phyloP scores from a whole-genome alignment of 352 stramenopile species.

The Elongisporangium prolatum region DNA sequence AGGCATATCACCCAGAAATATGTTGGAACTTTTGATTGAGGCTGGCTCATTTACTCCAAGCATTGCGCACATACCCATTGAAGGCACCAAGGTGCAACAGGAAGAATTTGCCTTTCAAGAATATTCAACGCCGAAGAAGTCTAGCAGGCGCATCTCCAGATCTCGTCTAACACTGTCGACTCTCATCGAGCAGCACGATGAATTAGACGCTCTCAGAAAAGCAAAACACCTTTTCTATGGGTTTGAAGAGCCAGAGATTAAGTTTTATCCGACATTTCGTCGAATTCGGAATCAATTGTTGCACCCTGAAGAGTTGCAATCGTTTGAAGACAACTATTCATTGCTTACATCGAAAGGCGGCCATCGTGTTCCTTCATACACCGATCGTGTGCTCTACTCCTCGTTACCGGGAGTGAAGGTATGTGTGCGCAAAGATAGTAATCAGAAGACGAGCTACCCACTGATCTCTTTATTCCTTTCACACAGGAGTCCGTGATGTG shows the following conservation, averaged over 20 bases:
- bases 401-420: slow-evolving; percentile 48
- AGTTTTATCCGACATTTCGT: slow-evolving; percentile 77
- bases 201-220: slow-evolving; percentile 53
- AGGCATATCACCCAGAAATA: slow-evolving; percentile 35
- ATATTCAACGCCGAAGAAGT: slow-evolving; percentile 36
- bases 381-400: slow-evolving; percentile 82
- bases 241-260: slow-evolving; percentile 67
- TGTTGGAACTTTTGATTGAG: slow-evolving; percentile 33
- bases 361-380: slow-evolving; percentile 85
- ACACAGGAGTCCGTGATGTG: slow-evolving; percentile 43
- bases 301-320: slow-evolving; percentile 18
- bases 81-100: not conserved
- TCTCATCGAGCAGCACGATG: slow-evolving; percentile 67
- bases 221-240: slow-evolving; percentile 75
- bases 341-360: slow-evolving; percentile 49
- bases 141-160: not conserved
- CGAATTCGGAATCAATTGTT: slow-evolving; percentile 54
- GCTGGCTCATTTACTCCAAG: slow-evolving; percentile 4
- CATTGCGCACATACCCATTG: too few species aligned
- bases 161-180: slow-evolving; percentile 10
- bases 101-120: slow-evolving; percentile 27
- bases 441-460: not conserved
- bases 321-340: slow-evolving; percentile 60
- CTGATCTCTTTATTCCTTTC: not conserved
- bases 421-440: not conserved